Base-by-base conservation (phyloP, 202 grass and related monocot genomes). In the Panicum virgatum region DNA sequence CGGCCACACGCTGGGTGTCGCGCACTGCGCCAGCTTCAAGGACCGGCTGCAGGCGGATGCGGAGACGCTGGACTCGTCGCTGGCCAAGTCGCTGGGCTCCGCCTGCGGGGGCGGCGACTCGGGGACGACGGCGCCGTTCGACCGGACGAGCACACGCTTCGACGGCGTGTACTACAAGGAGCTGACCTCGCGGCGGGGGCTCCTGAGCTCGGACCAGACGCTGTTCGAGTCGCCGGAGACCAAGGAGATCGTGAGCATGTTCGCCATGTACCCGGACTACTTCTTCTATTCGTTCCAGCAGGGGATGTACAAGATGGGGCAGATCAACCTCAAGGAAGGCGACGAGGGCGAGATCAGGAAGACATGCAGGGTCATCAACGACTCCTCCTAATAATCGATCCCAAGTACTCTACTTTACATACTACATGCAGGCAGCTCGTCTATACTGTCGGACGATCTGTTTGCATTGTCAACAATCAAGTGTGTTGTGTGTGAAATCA, bases 301-400 rank as follows among this genome's bases (percentile, higher is more conserved):
- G 66, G 96, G 92, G 51, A 93, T 98, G 90, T n/a, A 80, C 36
- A 95, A 88, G 87, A 98, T 98, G 96, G 96, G 96, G 7, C 78
- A 87, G 63, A 80, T 98, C 34, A 85, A 93, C 48, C 89, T 98
- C 69, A 98, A 98, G 72, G 89, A 81, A 6, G 96, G 86, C 0
- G 52, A 27, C 25, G 9, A 83, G 8, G 96, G 96, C 10, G 96
- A 98, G 87, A 63, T 98, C 52, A 90, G 96, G 69, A 20, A 13
- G 16, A 75, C 53, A 1, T 98, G 96, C 88, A 85, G 68, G 36
- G 89, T 77, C 63, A 46, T 92, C 77, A 96, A 93, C 75, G n/a
- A n/a, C n/a, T n/a, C n/a, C n/a, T 85, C 39, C 83, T 26, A 32
- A 77, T 83, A 0, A 23, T 10, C 0, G 46, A 50, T 50, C 47